Evolutionary conservation across 2,329 filamentous ascomycete species (phyloP), one percentile per base, ranked within the genome.

Genomic region (Simplicillium aogashimaense): DNA sequence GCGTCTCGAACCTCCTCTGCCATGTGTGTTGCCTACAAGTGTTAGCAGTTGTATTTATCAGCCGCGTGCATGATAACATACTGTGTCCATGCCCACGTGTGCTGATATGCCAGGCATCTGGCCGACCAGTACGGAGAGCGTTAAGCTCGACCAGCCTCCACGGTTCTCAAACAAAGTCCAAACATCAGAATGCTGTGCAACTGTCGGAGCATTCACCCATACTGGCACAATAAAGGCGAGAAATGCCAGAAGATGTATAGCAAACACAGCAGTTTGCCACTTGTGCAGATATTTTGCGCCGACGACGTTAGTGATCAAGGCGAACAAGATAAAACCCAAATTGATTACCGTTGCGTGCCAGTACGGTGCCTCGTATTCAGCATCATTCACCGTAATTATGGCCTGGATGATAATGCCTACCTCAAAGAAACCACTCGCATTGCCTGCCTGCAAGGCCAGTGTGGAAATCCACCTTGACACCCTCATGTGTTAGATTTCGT

Each of bases 1-100:
- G 46, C 46, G 29, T 45, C 36, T 20, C 42, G 36, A 25, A 48
- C 46, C 31, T 48, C 42, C 17, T 46, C 46, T 6, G 44, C 38
- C 39, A 48, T 43, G 40, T 46, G 44, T 15, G 38, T 37, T 10
- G 35, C 39, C 20, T 40, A 17, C 4, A 7, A 32, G 6, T 32
- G 12, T n/a, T 32, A 32, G 30, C 15, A 32, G 5, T 12, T n/a
- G 13, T 13, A 12, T 5, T 32, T n/a, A 7, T 7, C 6, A 12
- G 12, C 30, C 5, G 8, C 1, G 29, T 25, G 36, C 29, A 32
- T 13, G 5, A 12, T n/a, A 6, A 32, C 30, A 7, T 15, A 32
- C 44, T n/a, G 39, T 43, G 34, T 46, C 46, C 18, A 42, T 29
- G 25, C 44, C 41, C 15, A 41, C 37, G 12, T 42, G 39, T 11